A percentile compares a stretch with the other conserved stretches of the same genome.
These are phyloP conservation scores for Phlyctochytrium planicorne DNA, from an alignment of 192 early-diverging fungal genomes.

Conservation along the genomic window DNA sequence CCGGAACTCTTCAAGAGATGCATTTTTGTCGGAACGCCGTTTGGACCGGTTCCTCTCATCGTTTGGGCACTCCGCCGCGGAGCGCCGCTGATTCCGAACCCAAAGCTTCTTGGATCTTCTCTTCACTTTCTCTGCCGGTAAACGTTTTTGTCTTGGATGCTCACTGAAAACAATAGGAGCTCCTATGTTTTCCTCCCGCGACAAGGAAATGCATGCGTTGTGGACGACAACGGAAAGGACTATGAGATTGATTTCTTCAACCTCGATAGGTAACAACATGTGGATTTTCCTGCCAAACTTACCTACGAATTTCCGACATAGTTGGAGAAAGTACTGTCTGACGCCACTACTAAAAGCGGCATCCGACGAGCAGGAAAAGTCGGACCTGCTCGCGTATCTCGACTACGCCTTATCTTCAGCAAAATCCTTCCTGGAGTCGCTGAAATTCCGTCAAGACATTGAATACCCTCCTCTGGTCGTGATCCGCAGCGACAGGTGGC, in stretches of 20 bases:
- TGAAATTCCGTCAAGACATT: slow-evolving; percentile 14
- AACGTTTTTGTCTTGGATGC: background rate
- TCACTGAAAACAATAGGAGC: background rate
- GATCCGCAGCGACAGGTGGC: slow-evolving; percentile 15
- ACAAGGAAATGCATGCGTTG: slow-evolving; percentile 18
- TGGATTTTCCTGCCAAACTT: background rate
- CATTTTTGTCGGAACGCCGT: slow-evolving; percentile 31
- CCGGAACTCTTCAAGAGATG: slow-evolving; percentile 29
- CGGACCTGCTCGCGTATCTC: slow-evolving; percentile 11
- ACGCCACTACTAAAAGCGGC: slow-evolving; percentile 7
- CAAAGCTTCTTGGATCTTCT: slow-evolving; percentile 15
- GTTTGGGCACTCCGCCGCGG: slow-evolving; percentile 32
- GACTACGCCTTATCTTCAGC: slow-evolving; percentile 15
- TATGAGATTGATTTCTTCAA: slow-evolving; percentile 28
- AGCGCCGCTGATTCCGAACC: slow-evolving; percentile 27
- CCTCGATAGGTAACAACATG: slow-evolving; percentile 17
- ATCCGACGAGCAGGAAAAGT: background rate
- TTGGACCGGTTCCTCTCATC: slow-evolving; percentile 25
- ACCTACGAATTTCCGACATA: background rate
- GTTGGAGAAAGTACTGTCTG: slow-evolving; percentile 21
- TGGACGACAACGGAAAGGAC: slow-evolving; percentile 32
- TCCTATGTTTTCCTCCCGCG: slow-evolving; percentile 29
- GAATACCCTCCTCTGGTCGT: slow-evolving; percentile 25
- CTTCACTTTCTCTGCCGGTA: slow-evolving; percentile 26
- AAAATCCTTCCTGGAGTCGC: slow-evolving; percentile 24